Conservation (phyloP, 257 asterid genomes). For the Salvia miltiorrhiza region DNA sequence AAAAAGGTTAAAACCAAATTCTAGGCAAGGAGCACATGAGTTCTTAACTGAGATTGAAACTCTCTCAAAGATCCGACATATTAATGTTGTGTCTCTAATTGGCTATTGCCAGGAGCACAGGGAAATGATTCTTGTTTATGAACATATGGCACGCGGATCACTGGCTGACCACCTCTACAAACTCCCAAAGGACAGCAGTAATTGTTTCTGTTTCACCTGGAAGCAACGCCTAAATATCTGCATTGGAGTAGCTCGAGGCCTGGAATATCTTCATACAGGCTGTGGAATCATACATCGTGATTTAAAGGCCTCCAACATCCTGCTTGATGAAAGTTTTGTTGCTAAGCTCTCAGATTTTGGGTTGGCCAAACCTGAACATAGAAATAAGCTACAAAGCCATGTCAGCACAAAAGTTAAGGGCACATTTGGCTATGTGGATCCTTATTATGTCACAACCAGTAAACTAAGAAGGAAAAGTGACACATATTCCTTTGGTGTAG, state of each 20-base stretch:
- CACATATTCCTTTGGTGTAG: constrained; percentile 25
- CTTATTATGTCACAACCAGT: background rate
- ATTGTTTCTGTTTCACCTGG: constrained; percentile 37
- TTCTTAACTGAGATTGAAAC: constrained; percentile 52
- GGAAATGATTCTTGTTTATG: constrained; percentile 54
- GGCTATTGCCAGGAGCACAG: constrained; percentile 53
- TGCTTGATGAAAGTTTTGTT: constrained; percentile 30
- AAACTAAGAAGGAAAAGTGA: constrained; percentile 15
- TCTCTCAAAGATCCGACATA: constrained; percentile 45
- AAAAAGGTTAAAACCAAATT: constrained; percentile 13
- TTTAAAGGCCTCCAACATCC: constrained; percentile 50
- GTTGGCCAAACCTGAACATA: background rate
- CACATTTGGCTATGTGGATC: background rate
- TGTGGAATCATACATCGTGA: constrained; percentile 48
- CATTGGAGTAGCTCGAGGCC: constrained; percentile 54
- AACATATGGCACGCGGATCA: constrained; percentile 48
- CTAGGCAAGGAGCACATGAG: constrained; percentile 47
- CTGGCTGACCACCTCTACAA: constrained; percentile 52
- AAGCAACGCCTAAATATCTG: constrained; percentile 41
- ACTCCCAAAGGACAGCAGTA: constrained; percentile 17
- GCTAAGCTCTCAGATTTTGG: constrained; percentile 13
- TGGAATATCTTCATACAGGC: constrained; percentile 51
- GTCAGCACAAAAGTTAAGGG: constrained; percentile 13
- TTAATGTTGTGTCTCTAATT: constrained; percentile 47
- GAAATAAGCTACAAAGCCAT: background rate